phyloP scores from a whole-genome alignment of 805 yeast genomes.

The Myxozyma monticola region DNA sequence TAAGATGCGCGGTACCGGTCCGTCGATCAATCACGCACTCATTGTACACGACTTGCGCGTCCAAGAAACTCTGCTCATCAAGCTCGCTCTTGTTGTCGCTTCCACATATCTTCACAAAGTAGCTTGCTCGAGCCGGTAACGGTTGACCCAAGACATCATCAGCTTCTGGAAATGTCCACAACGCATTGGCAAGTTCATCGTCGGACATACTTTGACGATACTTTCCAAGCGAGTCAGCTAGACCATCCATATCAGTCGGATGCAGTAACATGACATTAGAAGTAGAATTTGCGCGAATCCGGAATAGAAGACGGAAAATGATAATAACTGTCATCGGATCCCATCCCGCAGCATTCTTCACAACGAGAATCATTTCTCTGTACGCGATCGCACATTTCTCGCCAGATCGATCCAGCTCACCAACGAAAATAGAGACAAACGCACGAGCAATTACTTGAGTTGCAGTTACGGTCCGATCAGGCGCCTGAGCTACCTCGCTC shows the following conservation, averaged over 20 bases:
- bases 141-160: constrained; percentile 50
- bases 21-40: constrained; percentile 14
- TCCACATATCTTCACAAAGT: constrained; percentile 21
- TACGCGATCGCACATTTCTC: constrained; percentile 41
- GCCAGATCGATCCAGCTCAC: constrained; percentile 43
- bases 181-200: constrained; percentile 34
- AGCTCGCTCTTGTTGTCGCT: constrained; percentile 9
- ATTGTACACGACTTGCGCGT: neutral
- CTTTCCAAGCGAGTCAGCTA: constrained; percentile 60
- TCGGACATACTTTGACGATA: constrained; percentile 40
- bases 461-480: constrained; percentile 3
- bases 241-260: constrained; percentile 64
- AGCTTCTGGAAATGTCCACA: constrained; percentile 66
- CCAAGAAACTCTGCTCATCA: constrained; percentile 24
- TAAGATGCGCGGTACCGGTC: constrained; percentile 20
- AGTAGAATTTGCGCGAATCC: constrained; percentile 53
- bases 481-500: no score
- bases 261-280: constrained; percentile 50
- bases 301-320: constrained; percentile 52
- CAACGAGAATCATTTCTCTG: constrained; percentile 37
- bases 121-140: constrained; percentile 46
- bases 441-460: constrained; percentile 32
- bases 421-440: constrained; percentile 38
- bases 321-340: constrained; percentile 41
- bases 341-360: constrained; percentile 22